Conservation (phyloP, 768 basidiomycete species). For the Glaciozyma martinii region DNA sequence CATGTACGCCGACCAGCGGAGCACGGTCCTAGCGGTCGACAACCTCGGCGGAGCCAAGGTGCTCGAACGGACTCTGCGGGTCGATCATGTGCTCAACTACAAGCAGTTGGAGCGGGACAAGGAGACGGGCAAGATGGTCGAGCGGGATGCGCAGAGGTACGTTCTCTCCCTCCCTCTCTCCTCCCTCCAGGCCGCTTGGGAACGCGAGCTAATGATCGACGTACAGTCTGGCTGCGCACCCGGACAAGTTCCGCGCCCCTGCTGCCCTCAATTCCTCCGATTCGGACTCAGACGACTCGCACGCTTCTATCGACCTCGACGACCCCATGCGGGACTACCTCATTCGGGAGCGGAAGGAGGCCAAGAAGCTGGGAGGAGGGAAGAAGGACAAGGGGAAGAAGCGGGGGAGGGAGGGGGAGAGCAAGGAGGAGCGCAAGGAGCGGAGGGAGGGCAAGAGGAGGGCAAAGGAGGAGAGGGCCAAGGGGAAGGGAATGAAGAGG, state of each 20-base stretch:
- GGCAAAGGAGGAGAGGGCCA: conserved; percentile 45
- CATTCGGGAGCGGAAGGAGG: conserved; percentile 51
- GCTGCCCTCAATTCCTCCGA: conserved; percentile 43
- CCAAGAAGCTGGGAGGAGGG: conserved; percentile 55
- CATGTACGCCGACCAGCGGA: conserved; percentile 98
- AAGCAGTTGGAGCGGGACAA: conserved; percentile 71
- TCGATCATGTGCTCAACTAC: conserved; percentile 79
- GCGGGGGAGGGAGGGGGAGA: conserved; percentile 45
- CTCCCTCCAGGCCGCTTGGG: too few relatives aligned
- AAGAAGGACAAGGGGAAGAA: conserved; percentile 59
- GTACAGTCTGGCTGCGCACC: conserved; percentile 17
- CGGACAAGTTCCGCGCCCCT: conserved; percentile 18
- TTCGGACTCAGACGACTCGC: conserved; percentile 58
- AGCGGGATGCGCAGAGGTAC: conserved; percentile 72
- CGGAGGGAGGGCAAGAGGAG: conserved; percentile 66
- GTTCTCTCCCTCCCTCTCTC: conserved; percentile 36
- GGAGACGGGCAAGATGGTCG: conserved; percentile 75
- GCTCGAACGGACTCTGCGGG: conserved; percentile 73
- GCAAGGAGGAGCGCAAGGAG: conserved; percentile 64
- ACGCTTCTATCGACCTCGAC: conserved; percentile 74
- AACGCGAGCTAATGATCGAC: not conserved
- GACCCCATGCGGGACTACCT: conserved; percentile 97
- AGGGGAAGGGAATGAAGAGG: conserved; percentile 11
- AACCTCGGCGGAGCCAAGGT: conserved; percentile 94
- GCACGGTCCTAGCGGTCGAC: conserved; percentile 91